Evolutionary conservation across 352 stramenopile species (phyloP).

Genomic region (Phytopythium mirpurense): DNA sequence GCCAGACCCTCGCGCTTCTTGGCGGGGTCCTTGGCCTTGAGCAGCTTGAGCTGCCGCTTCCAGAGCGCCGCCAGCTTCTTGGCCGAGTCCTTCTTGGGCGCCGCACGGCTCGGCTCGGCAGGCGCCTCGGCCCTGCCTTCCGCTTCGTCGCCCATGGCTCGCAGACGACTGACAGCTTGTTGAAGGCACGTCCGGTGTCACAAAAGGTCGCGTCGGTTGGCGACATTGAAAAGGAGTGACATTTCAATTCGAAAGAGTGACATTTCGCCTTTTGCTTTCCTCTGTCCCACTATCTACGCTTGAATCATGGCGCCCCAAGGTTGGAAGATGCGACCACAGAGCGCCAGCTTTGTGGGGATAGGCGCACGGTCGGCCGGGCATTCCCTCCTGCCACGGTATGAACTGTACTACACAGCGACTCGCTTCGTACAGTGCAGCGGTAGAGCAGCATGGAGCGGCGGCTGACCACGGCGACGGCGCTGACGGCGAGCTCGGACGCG

Average conservation of each 20-base stretch:
- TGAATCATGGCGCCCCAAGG: too few relatives aligned
- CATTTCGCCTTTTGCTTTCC: too few relatives aligned
- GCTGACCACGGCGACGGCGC: conserved; percentile 1
- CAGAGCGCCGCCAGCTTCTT: conserved; percentile 33
- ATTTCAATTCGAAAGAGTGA: too few relatives aligned
- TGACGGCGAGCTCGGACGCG: conserved; percentile 1
- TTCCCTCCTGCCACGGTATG: too few relatives aligned
- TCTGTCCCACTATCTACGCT: too few relatives aligned
- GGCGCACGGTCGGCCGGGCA: too few relatives aligned
- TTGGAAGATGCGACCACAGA: not conserved
- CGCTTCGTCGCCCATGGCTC: not conserved
- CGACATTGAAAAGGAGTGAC: too few relatives aligned
- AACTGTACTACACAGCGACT: too few relatives aligned
- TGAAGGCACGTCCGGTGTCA: too few relatives aligned
- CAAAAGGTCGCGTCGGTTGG: not conserved
- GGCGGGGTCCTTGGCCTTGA: conserved; percentile 59
- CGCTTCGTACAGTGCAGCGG: too few relatives aligned
- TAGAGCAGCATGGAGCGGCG: not conserved
- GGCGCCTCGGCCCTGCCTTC: not conserved
- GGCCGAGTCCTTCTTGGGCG: not conserved
- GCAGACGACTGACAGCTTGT: not conserved
- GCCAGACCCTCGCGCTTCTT: conserved; percentile 58
- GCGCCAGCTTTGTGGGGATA: not conserved
- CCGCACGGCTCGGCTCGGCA: not conserved
- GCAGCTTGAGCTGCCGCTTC: conserved; percentile 56